Conservation (phyloP, 192 early-diverging fungal species). For the Podila horticola region DNA sequence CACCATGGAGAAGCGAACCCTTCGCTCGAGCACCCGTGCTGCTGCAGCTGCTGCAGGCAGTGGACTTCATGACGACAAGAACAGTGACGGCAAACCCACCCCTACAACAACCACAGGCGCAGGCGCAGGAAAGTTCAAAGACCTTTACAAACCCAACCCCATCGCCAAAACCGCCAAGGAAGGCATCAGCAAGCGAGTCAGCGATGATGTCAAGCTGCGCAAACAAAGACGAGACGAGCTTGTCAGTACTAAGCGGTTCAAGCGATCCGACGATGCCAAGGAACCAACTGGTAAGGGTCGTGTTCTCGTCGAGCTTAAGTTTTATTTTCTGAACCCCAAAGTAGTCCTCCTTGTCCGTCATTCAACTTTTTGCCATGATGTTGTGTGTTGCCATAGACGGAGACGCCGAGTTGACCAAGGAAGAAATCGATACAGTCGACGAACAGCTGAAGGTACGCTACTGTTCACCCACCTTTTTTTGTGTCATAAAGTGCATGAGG, state of each 20-base stretch:
- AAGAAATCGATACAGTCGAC: conserved; percentile 33
- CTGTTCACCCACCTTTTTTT: not conserved
- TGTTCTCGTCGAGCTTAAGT: not conserved
- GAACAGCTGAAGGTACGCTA: conserved; percentile 50
- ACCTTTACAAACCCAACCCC: conserved; percentile 62
- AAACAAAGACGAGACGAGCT: conserved; percentile 74
- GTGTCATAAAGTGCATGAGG: not conserved
- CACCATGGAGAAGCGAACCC: conserved; percentile 37
- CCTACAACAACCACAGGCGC: conserved; percentile 1
- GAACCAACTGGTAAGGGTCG: conserved; percentile 11
- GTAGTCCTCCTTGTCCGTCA: too few relatives aligned
- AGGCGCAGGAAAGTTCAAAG: conserved; percentile 21
- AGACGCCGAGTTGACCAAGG: conserved; percentile 30
- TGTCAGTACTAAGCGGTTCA: conserved; percentile 73
- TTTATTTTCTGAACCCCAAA: not conserved
- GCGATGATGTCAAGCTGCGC: conserved; percentile 67
- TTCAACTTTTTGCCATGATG: not conserved
- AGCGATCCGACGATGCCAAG: conserved; percentile 41
- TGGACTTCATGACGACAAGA: conserved; percentile 21
- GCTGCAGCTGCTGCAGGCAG: conserved; percentile 19
- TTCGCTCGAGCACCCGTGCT: conserved; percentile 34
- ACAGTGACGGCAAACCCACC: conserved; percentile 8
- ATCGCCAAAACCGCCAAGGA: conserved; percentile 61
- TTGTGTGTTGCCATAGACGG: conserved; percentile 13
- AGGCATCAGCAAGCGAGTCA: conserved; percentile 60